These are phyloP conservation scores for Suillus tomentosus DNA, from an alignment of 768 basidiomycete genomes.

Conservation along the genomic window DNA sequence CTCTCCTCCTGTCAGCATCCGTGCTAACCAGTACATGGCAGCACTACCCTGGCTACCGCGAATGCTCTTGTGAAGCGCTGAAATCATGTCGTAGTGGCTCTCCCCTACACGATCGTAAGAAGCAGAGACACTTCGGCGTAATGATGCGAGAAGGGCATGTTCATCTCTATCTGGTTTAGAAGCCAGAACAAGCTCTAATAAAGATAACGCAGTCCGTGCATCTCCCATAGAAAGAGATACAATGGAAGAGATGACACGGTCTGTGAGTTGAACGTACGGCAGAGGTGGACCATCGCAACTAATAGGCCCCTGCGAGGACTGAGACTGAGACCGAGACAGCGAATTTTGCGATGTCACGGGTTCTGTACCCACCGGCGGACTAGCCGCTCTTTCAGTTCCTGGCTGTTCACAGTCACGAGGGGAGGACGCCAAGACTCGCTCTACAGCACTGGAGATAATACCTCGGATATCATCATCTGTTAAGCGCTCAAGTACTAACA, in stretches of 20 bases:
- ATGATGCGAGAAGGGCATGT: slow-evolving; percentile 50
- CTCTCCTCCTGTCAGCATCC: slow-evolving; percentile 80
- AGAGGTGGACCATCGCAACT: slow-evolving; percentile 22
- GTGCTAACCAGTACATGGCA: slow-evolving; percentile 86
- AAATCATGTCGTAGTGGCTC: slow-evolving; percentile 78
- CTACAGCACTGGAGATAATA: slow-evolving; percentile 59
- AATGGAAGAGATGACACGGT: slow-evolving; percentile 49
- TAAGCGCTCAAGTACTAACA: slow-evolving; percentile 72
- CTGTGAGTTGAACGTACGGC: slow-evolving; percentile 43
- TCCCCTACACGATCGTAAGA: slow-evolving; percentile 81
- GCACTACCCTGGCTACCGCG: slow-evolving; percentile 76
- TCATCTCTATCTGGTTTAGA: slow-evolving; percentile 45
- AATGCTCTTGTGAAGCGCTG: slow-evolving; percentile 81
- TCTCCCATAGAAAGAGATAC: slow-evolving; percentile 64
- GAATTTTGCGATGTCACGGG: slow-evolving; percentile 20
- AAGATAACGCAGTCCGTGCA: slow-evolving; percentile 75
- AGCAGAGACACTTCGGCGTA: slow-evolving; percentile 64
- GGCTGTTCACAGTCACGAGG: neutral
- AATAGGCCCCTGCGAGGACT: slow-evolving; percentile 24
- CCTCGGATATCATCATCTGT: slow-evolving; percentile 58
- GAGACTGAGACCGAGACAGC: slow-evolving; percentile 15
- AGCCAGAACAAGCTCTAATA: slow-evolving; percentile 68
- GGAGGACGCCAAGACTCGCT: slow-evolving; percentile 31
- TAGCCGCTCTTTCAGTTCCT: slow-evolving; percentile 1
- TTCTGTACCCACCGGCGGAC: slow-evolving; percentile 11